These are phyloP conservation scores for Lasiodiplodia gonubiensis DNA, from an alignment of 2,329 filamentous ascomycete genomes.

Conservation along the genomic window DNA sequence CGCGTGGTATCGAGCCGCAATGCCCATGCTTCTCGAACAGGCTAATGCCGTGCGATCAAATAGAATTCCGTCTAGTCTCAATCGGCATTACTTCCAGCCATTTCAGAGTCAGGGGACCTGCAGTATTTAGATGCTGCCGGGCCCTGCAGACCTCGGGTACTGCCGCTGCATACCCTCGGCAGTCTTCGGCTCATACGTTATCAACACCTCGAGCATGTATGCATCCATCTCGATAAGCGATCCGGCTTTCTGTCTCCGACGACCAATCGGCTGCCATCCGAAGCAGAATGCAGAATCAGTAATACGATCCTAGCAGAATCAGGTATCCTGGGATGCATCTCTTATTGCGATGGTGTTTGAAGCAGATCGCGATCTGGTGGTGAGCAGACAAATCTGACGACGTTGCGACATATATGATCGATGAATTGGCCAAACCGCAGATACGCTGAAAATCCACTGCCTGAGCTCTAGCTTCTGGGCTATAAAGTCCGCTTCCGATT, in stretches of 20 bases:
- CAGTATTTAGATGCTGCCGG: not conserved
- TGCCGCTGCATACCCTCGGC: slow-evolving; percentile 17
- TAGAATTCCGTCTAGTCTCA: not conserved
- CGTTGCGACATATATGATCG: not conserved
- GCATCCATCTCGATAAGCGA: not conserved
- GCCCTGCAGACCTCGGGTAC: slow-evolving; percentile 4
- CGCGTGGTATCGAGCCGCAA: no score
- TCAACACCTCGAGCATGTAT: not conserved
- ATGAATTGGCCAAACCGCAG: not conserved
- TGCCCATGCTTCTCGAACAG: not conserved
- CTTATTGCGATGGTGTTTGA: no score
- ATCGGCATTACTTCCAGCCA: not conserved
- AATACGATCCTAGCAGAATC: no score
- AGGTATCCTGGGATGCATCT: no score
- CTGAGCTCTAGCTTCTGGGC: not conserved
- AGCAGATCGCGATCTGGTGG: not conserved
- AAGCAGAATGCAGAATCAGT: not conserved
- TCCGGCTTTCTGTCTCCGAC: not conserved
- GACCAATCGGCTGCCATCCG: not conserved
- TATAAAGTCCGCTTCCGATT: not conserved
- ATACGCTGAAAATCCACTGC: not conserved
- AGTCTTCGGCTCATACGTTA: not conserved
- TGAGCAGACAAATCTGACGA: not conserved
- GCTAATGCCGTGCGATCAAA: not conserved
- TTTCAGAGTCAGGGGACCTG: slow-evolving; percentile 1